Conservation (phyloP, 306 rosid genomes). For the Hippophae tibetana region DNA sequence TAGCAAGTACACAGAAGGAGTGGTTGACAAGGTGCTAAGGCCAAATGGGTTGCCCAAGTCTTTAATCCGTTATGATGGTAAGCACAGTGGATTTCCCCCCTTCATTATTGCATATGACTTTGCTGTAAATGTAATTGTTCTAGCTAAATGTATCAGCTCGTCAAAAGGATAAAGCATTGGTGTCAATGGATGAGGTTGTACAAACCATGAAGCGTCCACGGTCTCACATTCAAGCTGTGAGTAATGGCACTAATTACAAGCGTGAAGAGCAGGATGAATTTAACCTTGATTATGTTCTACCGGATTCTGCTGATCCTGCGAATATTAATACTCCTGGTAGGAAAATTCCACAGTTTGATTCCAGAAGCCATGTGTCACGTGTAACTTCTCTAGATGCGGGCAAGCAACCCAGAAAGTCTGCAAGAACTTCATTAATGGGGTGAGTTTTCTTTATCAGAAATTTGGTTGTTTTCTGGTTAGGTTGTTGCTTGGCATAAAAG, state of each 20-base stretch:
- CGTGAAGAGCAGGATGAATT: slow-evolving; percentile 42
- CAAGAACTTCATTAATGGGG: slow-evolving; percentile 41
- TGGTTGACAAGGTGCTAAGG: slow-evolving; percentile 52
- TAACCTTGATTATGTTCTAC: slow-evolving; percentile 43
- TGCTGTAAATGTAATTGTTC: slow-evolving; percentile 18
- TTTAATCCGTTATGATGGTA: slow-evolving; percentile 71
- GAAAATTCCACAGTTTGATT: slow-evolving; percentile 31
- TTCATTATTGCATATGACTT: slow-evolving; percentile 9
- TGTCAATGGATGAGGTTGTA: slow-evolving; percentile 74
- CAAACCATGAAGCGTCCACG: slow-evolving; percentile 64
- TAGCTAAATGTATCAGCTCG: slow-evolving; percentile 53
- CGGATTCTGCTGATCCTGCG: slow-evolving; percentile 41
- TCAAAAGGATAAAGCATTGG: slow-evolving; percentile 74
- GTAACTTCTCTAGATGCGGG: slow-evolving; percentile 26
- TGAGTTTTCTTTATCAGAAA: slow-evolving; percentile 18
- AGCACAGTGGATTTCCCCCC: slow-evolving; percentile 8
- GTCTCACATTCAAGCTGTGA: slow-evolving; percentile 29
- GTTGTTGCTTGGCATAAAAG: background rate
- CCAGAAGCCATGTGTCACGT: slow-evolving; percentile 21
- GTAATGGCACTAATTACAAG: slow-evolving; percentile 27
- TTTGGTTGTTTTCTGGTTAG: slow-evolving; percentile 9
- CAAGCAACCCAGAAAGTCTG: slow-evolving; percentile 36
- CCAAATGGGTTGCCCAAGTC: slow-evolving; percentile 84
- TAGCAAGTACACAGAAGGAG: slow-evolving; percentile 86
- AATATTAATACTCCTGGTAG: slow-evolving; percentile 26